Base-by-base conservation (phyloP, 371 early-diverging fungal species). In the Mucor sp. region DNA sequence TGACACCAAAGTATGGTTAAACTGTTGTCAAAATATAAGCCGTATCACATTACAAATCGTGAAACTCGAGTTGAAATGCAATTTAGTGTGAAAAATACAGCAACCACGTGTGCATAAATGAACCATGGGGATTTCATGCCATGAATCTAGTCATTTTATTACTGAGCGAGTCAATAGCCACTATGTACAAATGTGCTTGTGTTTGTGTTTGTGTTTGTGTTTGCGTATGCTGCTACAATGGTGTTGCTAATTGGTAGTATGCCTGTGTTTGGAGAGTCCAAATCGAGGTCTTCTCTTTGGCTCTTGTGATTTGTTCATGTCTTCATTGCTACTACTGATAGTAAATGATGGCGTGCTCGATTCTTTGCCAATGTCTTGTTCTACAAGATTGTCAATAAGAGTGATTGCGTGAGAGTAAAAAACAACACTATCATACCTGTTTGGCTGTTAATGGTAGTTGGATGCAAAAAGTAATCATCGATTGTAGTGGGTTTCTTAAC, bases 391-490 rank as follows among this genome's bases (percentile, higher is more conserved):
- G 23, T 47, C n/a, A 21, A 14, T 21, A 47, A 17, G 21, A 21
- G 6, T 21, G 23, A 19, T 6, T 21, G 23, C 48, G 23, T 21
- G 23, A 17, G 23, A 47, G 2, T 0, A 3, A 21, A 7, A 7
- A n/a, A 21, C 1, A 7, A 44, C 47, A 47, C 21, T 23, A 47
- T 21, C 14, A 15, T 56, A 56, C 32, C 56, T 56, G 27, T 56
- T 30, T 27, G 12, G 28, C 28, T 28, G 17, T 56, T 56, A 28
- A 56, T 15, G 5, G 56, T 30, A 56, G 17, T 15, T 30, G 56
- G n/a, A 28, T 56, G 56, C 30, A 56, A 56, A 56, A 56, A 56
- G 56, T 56, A 56, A 56, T 56, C 32, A n/a, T 56, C 56, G 5
- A 56, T 56, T 2, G 56, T 27, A 0, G 56, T 32, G 15, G 56